Evolutionary conservation across 495 filamentous ascomycete species (phyloP).

Genomic region (Tuber brumale): DNA sequence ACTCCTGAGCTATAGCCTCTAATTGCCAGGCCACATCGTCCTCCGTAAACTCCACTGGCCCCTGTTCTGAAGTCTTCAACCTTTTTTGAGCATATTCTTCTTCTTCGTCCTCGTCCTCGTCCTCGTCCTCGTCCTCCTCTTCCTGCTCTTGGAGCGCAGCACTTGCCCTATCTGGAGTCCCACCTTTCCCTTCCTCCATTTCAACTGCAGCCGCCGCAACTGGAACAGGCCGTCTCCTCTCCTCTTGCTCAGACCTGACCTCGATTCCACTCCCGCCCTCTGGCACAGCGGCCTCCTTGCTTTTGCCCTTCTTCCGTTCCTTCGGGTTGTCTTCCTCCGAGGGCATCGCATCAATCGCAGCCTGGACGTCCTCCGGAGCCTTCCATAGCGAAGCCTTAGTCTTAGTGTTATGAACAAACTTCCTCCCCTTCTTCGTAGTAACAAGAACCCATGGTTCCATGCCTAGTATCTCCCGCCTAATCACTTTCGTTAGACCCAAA

Average conservation of each 20-base stretch:
- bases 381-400: constrained; percentile 90
- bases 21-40: constrained; percentile 93
- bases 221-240: constrained; percentile 29
- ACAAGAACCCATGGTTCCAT: constrained; percentile 89
- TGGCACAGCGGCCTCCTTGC: constrained; percentile 41
- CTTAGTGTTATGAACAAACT: constrained; percentile 78
- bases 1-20: constrained; percentile 74
- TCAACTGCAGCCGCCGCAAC: constrained; percentile 9
- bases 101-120: constrained; percentile 78
- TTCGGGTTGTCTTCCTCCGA: constrained; percentile 49
- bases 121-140: constrained; percentile 49
- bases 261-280: constrained; percentile 21
- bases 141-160: constrained; percentile 14
- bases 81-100: constrained; percentile 47
- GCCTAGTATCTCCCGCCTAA: constrained; percentile 66
- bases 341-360: constrained; percentile 55
- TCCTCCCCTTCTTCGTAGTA: constrained; percentile 75
- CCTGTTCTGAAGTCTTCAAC: constrained; percentile 51
- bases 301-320: constrained; percentile 42
- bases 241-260: constrained; percentile 41
- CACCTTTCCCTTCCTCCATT: constrained; percentile 10
- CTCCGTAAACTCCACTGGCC: constrained; percentile 83
- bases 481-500: background rate
- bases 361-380: constrained; percentile 74
- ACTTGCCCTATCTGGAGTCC: constrained; percentile 26